A percentile compares a stretch with the other conserved stretches of the same genome.
These are phyloP conservation scores for Plectosphaerella sp. DNA, from an alignment of 2,329 filamentous ascomycete genomes.

Conservation along the genomic window DNA sequence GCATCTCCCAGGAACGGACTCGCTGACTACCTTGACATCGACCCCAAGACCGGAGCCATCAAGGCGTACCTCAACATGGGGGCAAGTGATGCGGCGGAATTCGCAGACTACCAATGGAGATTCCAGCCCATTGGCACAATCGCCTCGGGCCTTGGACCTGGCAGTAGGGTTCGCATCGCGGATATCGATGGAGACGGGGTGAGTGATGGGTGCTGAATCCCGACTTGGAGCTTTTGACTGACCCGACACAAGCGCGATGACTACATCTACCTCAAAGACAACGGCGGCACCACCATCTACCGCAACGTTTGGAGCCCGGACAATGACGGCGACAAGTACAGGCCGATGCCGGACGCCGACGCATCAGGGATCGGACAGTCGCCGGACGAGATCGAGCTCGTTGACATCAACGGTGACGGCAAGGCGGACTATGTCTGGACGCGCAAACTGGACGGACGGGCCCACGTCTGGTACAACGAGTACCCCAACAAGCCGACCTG, in stretches of 20 bases:
- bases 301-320: constrained; percentile 8
- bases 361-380: constrained; percentile 11
- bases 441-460: constrained; percentile 7
- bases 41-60: too few species aligned
- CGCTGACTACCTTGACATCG: too few species aligned
- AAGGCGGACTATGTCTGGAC: constrained; percentile 16
- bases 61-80: too few species aligned
- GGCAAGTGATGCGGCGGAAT: too few species aligned
- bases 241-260: constrained; percentile 5
- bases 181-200: constrained; percentile 17
- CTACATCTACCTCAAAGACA: constrained; percentile 12
- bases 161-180: constrained; percentile 12
- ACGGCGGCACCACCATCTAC: constrained; percentile 10
- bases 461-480: constrained; percentile 12
- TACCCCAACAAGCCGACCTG: constrained; percentile 4
- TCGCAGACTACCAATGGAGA: too few species aligned
- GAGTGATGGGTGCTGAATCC: constrained; percentile 9
- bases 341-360: constrained; percentile 6
- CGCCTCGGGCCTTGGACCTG: constrained; percentile 5
- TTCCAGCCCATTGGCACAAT: too few species aligned
- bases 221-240: neutral
- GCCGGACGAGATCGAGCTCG: constrained; percentile 11
- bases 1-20: too few species aligned
- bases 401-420: constrained; percentile 7
- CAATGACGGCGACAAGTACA: neutral